phyloP scores from a whole-genome alignment of 83 land plant species.

The Picea mariana region DNA sequence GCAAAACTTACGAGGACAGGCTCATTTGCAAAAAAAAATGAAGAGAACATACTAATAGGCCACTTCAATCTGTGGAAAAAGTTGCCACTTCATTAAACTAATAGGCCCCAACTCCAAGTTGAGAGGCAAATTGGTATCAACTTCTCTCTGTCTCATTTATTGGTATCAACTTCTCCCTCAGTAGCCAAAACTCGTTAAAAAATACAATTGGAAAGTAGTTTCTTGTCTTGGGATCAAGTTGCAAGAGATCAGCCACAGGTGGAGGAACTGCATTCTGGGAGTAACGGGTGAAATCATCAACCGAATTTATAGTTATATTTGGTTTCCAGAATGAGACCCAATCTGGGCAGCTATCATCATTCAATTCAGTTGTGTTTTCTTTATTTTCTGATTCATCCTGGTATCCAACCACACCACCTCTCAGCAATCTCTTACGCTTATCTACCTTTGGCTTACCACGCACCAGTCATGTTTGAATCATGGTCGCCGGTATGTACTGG shows the following conservation, averaged over 20 bases:
- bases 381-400: no score
- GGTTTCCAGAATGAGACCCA: constrained; percentile 95
- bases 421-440: no score
- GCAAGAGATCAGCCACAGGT: constrained; percentile 29
- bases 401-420: no score
- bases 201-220: constrained; percentile 89
- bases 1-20: constrained; percentile 93
- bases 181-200: constrained; percentile 97
- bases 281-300: constrained; percentile 88
- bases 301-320: constrained; percentile 88
- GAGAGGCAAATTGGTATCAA: constrained; percentile 67
- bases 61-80: constrained; percentile 82
- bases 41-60: constrained; percentile 56
- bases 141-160: constrained; percentile 91
- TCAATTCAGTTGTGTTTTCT: constrained; percentile 35
- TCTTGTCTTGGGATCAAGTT: constrained; percentile 59
- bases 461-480: no score
- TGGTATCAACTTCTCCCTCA: constrained; percentile 84
- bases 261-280: constrained; percentile 35
- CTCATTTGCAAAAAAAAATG: constrained; percentile 95
- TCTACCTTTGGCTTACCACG: no score
- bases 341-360: constrained; percentile 62
- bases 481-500: no score
- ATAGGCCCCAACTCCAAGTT: constrained; percentile 90
- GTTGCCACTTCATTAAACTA: constrained; percentile 94